Evolutionary conservation across 1,284 basidiomycete species (phyloP).

Genomic region (Leccinum fallax): DNA sequence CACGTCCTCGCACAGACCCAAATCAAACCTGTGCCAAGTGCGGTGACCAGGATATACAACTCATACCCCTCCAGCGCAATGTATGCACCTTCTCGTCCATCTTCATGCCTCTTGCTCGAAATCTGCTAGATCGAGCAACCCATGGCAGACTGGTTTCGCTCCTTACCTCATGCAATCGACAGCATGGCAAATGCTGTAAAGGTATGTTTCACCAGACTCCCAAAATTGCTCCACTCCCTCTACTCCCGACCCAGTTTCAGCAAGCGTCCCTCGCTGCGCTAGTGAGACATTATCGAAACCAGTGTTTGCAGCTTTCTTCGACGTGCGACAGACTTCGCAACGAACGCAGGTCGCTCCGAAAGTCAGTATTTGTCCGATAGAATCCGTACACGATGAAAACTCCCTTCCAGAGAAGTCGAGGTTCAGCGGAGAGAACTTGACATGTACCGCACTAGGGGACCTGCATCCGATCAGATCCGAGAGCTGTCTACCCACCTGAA

Average conservation of each 20-base stretch:
- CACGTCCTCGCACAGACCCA: constrained; percentile 44
- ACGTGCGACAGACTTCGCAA: constrained; percentile 39
- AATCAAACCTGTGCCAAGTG: constrained; percentile 74
- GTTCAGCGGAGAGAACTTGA: constrained; percentile 53
- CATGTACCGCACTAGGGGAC: constrained; percentile 41
- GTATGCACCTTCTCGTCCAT: constrained; percentile 41
- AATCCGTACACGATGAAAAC: constrained; percentile 3
- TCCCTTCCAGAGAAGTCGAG: constrained; percentile 47
- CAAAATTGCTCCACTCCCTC: neutral
- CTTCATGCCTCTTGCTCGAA: neutral
- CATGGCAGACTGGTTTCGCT: constrained; percentile 78
- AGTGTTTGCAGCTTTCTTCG: constrained; percentile 39
- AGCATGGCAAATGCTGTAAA: constrained; percentile 63
- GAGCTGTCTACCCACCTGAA: constrained; percentile 46
- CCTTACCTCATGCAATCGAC: constrained; percentile 62
- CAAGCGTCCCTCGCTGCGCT: constrained; percentile 71
- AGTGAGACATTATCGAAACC: constrained; percentile 57
- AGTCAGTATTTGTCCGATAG: constrained; percentile 40
- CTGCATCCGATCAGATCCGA: constrained; percentile 24
- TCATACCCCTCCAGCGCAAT: constrained; percentile 71
- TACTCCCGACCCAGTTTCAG: constrained; percentile 58
- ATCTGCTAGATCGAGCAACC: constrained; percentile 65
- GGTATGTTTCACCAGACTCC: constrained; percentile 40
- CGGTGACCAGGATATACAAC: constrained; percentile 59
- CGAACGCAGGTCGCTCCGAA: constrained; percentile 53